Evolutionary conservation across 106 monocot genomes (phyloP).

Genomic region (Agapanthus africanus): DNA sequence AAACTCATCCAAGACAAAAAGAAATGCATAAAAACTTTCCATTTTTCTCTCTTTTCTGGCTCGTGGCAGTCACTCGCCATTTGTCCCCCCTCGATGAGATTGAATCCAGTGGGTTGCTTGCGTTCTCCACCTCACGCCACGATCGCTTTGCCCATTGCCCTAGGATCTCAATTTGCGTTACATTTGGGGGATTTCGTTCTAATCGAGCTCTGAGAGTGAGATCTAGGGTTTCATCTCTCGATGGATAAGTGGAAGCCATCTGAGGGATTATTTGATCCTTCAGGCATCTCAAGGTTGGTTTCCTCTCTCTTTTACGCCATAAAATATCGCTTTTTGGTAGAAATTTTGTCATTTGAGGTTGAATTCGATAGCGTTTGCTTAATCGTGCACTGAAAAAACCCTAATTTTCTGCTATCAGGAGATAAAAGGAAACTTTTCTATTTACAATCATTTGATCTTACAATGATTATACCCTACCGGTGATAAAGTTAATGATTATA

Average conservation of each 20-base stretch:
- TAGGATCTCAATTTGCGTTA: background rate
- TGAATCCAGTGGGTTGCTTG: too few relatives aligned
- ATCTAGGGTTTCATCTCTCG: background rate
- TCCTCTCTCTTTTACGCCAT: too few relatives aligned
- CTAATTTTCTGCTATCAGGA: too few relatives aligned
- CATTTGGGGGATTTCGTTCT: background rate
- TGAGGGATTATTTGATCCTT: background rate
- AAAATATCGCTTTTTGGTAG: too few relatives aligned
- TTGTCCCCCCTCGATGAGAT: background rate
- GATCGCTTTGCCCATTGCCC: background rate
- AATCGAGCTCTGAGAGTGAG: background rate
- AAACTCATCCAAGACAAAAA: too few relatives aligned
- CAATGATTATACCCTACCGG: too few relatives aligned
- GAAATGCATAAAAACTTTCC: too few relatives aligned
- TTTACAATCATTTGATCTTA: background rate
- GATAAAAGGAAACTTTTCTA: too few relatives aligned
- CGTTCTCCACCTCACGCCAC: background rate
- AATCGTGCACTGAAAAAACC: background rate
- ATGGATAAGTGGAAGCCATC: slow-evolving; percentile 6
- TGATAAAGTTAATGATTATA: too few relatives aligned
- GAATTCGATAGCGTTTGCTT: too few relatives aligned
- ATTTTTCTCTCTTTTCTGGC: too few relatives aligned
- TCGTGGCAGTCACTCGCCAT: slow-evolving; percentile 6
- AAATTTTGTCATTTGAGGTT: too few relatives aligned
- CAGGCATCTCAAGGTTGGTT: background rate